These are phyloP conservation scores for Fusarium tricinctum DNA, from an alignment of 2,329 filamentous ascomycete species.

Conservation along the genomic window DNA sequence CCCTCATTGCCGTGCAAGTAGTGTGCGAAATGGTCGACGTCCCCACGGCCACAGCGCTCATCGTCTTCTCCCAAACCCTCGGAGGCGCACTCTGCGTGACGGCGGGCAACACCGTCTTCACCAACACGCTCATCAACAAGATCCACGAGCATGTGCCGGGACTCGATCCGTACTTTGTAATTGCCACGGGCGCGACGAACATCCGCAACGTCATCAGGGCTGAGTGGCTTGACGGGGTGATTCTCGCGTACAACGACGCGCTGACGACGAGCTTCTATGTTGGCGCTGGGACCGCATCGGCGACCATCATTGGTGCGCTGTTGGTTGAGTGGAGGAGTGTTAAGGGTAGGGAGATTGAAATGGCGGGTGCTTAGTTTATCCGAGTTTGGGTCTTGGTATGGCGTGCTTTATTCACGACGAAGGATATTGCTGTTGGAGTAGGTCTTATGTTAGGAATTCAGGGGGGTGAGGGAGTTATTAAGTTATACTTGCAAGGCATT, in stretches of 20 bases:
- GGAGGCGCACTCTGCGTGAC: conserved; percentile 63
- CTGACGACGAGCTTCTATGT: conserved; percentile 60
- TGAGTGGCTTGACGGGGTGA: conserved; percentile 53
- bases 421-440: not conserved
- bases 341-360: conserved; percentile 65
- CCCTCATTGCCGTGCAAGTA: conserved; percentile 61
- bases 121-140: conserved; percentile 60
- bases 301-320: conserved; percentile 59
- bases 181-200: conserved; percentile 56
- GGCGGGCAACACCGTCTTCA: conserved; percentile 64
- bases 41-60: conserved; percentile 56
- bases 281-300: conserved; percentile 59
- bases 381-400: not conserved
- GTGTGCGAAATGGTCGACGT: conserved; percentile 50
- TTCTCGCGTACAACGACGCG: conserved; percentile 61
- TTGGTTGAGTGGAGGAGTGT: conserved; percentile 69
- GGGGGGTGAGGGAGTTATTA: too few relatives aligned
- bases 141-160: conserved; percentile 55
- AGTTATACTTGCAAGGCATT: not conserved
- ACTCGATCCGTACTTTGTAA: conserved; percentile 53
- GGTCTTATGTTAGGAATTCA: not conserved
- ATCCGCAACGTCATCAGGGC: conserved; percentile 51
- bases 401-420: not conserved
- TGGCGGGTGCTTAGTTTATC: conserved; percentile 44
- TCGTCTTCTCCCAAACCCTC: conserved; percentile 54